Base-by-base conservation (phyloP, 1,284 basidiomycete species). In the Ustilago loliicola region DNA sequence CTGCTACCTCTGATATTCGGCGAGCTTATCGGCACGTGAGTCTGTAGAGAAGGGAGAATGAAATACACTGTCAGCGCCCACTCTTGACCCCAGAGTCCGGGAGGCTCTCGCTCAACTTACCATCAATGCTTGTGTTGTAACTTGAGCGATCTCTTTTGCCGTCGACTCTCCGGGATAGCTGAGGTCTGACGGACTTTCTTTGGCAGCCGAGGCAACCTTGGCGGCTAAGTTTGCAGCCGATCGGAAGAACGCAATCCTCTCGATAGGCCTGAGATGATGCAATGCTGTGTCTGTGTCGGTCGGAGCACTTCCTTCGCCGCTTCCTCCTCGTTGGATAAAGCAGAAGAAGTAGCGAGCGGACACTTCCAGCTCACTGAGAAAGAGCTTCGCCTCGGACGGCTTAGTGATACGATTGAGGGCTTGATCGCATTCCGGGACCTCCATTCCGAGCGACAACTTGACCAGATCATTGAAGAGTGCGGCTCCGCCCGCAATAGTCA, bases 141-240 rank as follows among this genome's bases (percentile, higher is more conserved):
- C 59, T 27, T 47, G 8, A 1, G 58, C 40, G 7, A 69, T 54
- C 2, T 74, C 62, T 4, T 5, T 19, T 1, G 59, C 54, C 0
- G 40, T 58, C 6, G 30, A 23, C 15, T 62, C 42, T 10, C 54
- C 66, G 1, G 34, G 21, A 9, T 61, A 69, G 3, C 25, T 55
- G n/a, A 69, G 55, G 15, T 62, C 51, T 3, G 9, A 13, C 1
- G 55, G 72, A 48, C 23, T 21, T 13, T 59, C 21, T 27, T 48
- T 54, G 5, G 58, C 54, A 6, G 72, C 66, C 10, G 48, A 56
- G 1, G 40, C 58, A 4, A 74, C 40, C 13, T 51, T 56, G 6
- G 62, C 66, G 1, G 66, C 66, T 4, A 74, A 30, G 40, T 74
- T 74, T 2, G 72, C 62, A 10, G 52, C 30, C 8, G 72, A 69